phyloP scores from a whole-genome alignment of 108 stramenopile species.

The Cyclostephanos invisitatus region DNA sequence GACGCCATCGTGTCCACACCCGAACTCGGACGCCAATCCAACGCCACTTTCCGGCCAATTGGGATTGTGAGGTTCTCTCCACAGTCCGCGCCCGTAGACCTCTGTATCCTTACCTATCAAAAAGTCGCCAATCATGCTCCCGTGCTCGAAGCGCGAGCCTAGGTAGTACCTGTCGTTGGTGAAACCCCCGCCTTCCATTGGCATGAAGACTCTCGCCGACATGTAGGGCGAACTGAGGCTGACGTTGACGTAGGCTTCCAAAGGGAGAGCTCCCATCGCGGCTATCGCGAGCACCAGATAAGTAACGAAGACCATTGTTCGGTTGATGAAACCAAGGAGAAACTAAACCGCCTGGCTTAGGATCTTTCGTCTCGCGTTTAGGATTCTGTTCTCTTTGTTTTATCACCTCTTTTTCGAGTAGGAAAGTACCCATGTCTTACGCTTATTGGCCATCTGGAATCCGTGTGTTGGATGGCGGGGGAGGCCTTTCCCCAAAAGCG shows the following conservation, averaged over 20 bases:
- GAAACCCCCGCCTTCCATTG: conserved; percentile 30
- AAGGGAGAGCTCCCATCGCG: conserved; percentile 7
- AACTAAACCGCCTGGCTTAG: background rate
- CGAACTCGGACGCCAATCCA: conserved; percentile 82
- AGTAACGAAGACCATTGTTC: background rate
- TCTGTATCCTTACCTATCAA: conserved; percentile 26
- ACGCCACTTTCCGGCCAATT: conserved; percentile 82
- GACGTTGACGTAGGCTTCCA: conserved; percentile 46
- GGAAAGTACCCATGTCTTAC: too few species aligned
- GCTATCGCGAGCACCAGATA: background rate
- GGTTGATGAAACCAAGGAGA: background rate
- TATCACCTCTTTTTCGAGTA: too few species aligned
- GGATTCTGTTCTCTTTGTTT: too few species aligned
- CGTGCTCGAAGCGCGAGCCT: conserved; percentile 76
- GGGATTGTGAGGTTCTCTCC: conserved; percentile 74
- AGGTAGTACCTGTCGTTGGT: conserved; percentile 50
- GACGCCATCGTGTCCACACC: conserved; percentile 78
- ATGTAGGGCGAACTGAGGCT: conserved; percentile 57
- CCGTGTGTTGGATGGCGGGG: too few species aligned
- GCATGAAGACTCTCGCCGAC: conserved; percentile 53
- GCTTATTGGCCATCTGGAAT: too few species aligned
- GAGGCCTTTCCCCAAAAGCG: too few species aligned
- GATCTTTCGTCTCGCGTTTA: background rate
- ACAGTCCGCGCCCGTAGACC: conserved; percentile 64
- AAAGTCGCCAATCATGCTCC: conserved; percentile 78